These are phyloP conservation scores for Amylocystis lapponica DNA, from an alignment of 768 basidiomycete genomes.

Conservation along the genomic window DNA sequence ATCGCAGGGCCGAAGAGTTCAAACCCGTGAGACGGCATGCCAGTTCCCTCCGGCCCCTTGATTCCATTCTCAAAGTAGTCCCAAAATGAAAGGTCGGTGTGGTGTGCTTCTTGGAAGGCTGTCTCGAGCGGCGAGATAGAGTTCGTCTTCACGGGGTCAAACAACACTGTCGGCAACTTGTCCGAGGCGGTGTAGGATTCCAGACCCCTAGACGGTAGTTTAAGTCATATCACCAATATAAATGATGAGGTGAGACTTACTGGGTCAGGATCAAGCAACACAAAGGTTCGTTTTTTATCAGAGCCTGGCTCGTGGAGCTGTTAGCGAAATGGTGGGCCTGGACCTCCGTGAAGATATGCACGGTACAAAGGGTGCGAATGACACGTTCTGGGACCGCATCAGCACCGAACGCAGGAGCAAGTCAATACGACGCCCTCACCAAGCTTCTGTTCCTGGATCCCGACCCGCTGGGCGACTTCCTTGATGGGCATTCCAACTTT, in stretches of 20 bases:
- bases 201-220: neutral
- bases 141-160: constrained; percentile 1
- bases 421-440: neutral
- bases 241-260: neutral
- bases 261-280: constrained; percentile 3
- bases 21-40: neutral
- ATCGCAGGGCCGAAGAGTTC: constrained; percentile 9
- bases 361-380: constrained; percentile 1
- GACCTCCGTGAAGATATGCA: constrained; percentile 6
- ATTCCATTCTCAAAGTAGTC: constrained; percentile 7
- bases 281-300: constrained; percentile 2
- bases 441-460: constrained; percentile 2
- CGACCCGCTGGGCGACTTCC: neutral
- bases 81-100: constrained; percentile 4
- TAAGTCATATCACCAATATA: neutral
- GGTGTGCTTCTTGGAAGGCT: constrained; percentile 3
- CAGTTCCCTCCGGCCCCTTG: constrained; percentile 3
- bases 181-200: constrained; percentile 5
- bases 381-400: neutral
- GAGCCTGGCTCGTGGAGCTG: neutral
- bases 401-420: neutral
- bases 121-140: constrained; percentile 1
- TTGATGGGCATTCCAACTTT: neutral
- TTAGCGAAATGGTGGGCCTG: constrained; percentile 3
- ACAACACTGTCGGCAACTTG: constrained; percentile 6